phyloP scores from a whole-genome alignment of 1,139 yeast species.

The Arxiozyma bovina region DNA sequence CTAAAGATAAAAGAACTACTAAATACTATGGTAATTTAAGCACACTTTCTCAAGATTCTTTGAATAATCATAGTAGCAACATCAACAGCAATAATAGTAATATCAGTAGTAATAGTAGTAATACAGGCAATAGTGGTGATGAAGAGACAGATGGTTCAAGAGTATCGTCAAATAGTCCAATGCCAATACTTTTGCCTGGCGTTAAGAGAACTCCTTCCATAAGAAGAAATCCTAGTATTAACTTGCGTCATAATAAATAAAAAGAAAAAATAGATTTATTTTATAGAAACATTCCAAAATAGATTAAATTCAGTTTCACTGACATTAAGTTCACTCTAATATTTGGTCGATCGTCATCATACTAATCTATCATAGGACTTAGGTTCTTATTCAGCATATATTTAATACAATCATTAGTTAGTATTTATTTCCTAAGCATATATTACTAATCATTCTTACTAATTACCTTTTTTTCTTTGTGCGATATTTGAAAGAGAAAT shows the following conservation, averaged over 20 bases:
- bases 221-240: not conserved
- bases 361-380: no score
- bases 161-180: not conserved
- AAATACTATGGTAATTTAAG: conserved; percentile 17
- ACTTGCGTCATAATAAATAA: conserved; percentile 3
- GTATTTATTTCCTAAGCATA: no score
- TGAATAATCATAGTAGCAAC: not conserved
- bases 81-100: not conserved
- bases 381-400: no score
- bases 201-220: conserved; percentile 5
- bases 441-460: no score
- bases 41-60: not conserved
- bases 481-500: no score
- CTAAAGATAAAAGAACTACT: conserved; percentile 19
- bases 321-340: no score
- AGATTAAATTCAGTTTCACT: no score
- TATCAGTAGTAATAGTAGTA: not conserved
- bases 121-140: not conserved
- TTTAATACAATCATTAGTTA: no score
- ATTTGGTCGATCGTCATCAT: no score
- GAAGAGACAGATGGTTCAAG: not conserved
- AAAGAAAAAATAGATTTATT: conserved; percentile 2
- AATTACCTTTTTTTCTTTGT: no score
- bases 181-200: conserved; percentile 7
- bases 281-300: no score